Base-by-base conservation (phyloP, 2,329 filamentous ascomycete species). In the Falciphora oryzae region DNA sequence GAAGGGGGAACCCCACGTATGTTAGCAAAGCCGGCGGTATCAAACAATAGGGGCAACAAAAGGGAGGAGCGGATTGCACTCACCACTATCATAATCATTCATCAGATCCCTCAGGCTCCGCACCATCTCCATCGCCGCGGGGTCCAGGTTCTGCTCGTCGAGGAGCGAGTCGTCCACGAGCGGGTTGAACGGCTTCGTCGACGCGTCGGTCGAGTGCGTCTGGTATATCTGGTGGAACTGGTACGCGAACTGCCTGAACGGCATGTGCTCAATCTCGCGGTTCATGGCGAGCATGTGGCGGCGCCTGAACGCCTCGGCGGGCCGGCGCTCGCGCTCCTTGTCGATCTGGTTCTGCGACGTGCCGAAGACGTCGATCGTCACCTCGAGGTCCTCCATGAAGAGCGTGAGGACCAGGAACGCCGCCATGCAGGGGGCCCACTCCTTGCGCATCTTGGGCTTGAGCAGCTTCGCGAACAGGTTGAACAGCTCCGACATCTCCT, bases 221-320 rank as follows among this genome's bases (percentile, higher is more conserved):
- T 85, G 83, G 69, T 85, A 86, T 65, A 85, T 78, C 70, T 85
- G 79, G 72, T 86, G 84, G 71, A 86, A 86, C 73, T 85, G 83
- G 67, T 83, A 84, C 4, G 81, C 82, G 69, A 86, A 85, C 73
- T 86, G 83, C 73, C 80, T 83, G 70, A 86, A 86, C 0, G 84
- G 84, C 75, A 86, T 75, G 68, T 84, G 84, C 70, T 86, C 84
- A 60, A 86, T 77, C 70, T 83, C 80, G 35, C 73, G 73, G 73
- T 80, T 83, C 35, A 81, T 73, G 8, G 75, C 73, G 59, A 83
- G 74, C n/a, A 81, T 82, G 38, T 78, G 76, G 8, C 73, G 73
- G 57, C 80, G 78, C 64, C 75, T 73, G 70, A 76, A 79, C 31
- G 72, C 69, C 29, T 71, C 69, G n/a, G 72, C 72, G 65, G 76